A percentile compares a stretch with the other conserved stretches of the same genome.
Conservation (phyloP, 164 flowering plant species). For the Saururus chinensis region DNA sequence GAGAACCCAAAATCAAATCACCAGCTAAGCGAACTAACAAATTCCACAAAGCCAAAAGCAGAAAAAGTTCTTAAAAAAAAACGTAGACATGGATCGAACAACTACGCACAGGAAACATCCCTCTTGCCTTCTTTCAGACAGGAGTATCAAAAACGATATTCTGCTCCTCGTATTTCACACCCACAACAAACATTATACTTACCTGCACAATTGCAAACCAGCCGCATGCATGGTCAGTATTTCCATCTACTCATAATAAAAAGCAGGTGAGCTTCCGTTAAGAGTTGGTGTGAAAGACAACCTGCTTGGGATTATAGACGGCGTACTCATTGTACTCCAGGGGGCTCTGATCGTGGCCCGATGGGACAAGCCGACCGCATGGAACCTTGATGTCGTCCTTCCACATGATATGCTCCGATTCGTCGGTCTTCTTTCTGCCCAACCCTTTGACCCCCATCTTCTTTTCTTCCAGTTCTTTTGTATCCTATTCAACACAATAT, state of each 20-base stretch:
- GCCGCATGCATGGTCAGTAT: background rate
- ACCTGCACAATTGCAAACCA: background rate
- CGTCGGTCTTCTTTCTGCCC: conserved; percentile 64
- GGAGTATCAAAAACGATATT: too few relatives aligned
- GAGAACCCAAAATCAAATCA: conserved; percentile 1
- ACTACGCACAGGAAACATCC: too few relatives aligned
- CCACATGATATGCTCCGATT: conserved; percentile 52
- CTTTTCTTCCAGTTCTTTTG: conserved; percentile 51
- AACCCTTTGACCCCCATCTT: conserved; percentile 53
- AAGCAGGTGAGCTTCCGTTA: background rate
- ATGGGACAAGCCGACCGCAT: conserved; percentile 49
- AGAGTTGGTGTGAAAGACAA: conserved; percentile 6
- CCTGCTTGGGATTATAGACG: conserved; percentile 75
- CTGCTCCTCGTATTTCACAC: conserved; percentile 4
- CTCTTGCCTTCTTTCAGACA: too few relatives aligned
- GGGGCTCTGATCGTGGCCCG: conserved; percentile 48
- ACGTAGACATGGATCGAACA: too few relatives aligned
- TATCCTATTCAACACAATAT: conserved; percentile 32
- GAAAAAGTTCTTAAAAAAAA: background rate
- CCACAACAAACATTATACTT: conserved; percentile 2
- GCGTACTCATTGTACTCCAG: conserved; percentile 77
- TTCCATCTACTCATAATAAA: too few relatives aligned
- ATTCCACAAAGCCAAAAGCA: background rate
- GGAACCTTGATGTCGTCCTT: conserved; percentile 72
- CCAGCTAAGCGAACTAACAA: background rate